Base-by-base conservation (phyloP, 2,329 filamentous ascomycete species). In the Diaporthe ilicicola region DNA sequence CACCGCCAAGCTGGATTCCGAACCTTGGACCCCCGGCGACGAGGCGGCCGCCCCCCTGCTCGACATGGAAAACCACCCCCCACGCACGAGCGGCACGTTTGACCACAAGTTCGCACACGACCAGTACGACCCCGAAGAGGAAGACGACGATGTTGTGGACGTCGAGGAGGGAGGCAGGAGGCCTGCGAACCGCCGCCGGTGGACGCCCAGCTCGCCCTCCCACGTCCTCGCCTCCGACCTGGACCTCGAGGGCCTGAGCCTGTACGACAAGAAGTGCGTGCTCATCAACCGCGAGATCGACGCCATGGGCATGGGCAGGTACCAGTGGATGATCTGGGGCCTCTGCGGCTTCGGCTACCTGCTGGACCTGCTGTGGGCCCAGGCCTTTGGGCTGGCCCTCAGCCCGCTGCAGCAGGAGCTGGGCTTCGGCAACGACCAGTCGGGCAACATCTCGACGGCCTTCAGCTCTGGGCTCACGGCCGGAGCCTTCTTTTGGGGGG, bases 301-400 rank as follows among this genome's bases (percentile, higher is more conserved):
- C 69, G 73, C 76, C 46, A 84, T 86, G 72, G 86, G 86, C 48
- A 87, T 88, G 84, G 86, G 86, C 3, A 79, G 77, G 67, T 88
- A 88, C 71, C 86, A 88, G 74, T 87, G 84, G 84, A 85, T 81
- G 73, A 79, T 86, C 56, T 88, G 85, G 86, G 75, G 77, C 4
- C 78, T 88, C 0, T 88, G 86, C 73, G 87, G 87, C 44, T 85
- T 88, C 44, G 87, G 87, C 1, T 88, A 88, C 74, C 77, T 88
- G 50, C 81, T 90, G 46, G 88, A 90, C 73, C 77, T 89, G 29
- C 80, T 88, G 56, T 90, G 87, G 86, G 86, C 88, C 3, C 88
- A 89, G 73, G 88, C 85, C 0, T 88, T 90, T 74, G 87, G 87
- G 13, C 81, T 90, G 1, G 83, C 88, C 0, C 77, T 88, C 19